Evolutionary conservation across 495 filamentous ascomycete species (phyloP), one percentile per base, ranked within the genome.

Genomic region (Aspergillus funiculosus): DNA sequence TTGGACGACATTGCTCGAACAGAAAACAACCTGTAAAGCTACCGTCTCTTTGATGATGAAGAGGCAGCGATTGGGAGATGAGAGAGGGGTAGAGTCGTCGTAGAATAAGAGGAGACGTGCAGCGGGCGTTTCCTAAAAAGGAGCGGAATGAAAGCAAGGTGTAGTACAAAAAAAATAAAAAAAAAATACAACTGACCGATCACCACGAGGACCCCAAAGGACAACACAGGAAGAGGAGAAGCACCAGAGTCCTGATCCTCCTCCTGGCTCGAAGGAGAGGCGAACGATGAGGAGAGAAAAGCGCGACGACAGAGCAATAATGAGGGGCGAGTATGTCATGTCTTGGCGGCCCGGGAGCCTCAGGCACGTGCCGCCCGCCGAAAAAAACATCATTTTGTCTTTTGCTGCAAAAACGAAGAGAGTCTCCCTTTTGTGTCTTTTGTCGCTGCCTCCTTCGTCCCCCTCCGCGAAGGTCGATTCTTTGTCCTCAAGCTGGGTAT

Each of bases 1-100:
- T 69, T 73, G 54, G 72, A 70, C 53, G 73, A 76, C 74, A 78
- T 78, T 53, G 60, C 63, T 60, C 32, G 37, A 4, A 36, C 5
- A 18, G 11, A 3, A 18, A 27, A 21, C 39, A 27, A 51, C 22
- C 28, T 25, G 17, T 40, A 38, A 7, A 30, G 29, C 39, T 40
- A 39, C 28, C 30, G 27, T 39, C 41, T 37, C 43, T 6, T 29
- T 22, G 37, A 31, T 40, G n/a, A 18, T 18, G 29, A 43, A 31
- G 34, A 43, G 31, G 39, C 14, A 38, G 42, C 20, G 25, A 37
- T 28, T 44, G 30, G 4, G 15, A 39, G 15, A 30, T 18, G 28
- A 50, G 30, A 35, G 37, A 41, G 26, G 29, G 27, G 19, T 6
- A 22, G 14, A 20, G 9, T 11, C 4, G 43, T n/a, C n/a, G n/a